phyloP scores from a whole-genome alignment of 495 filamentous ascomycete genomes.

The Friedmanniomyces endolithicus region DNA sequence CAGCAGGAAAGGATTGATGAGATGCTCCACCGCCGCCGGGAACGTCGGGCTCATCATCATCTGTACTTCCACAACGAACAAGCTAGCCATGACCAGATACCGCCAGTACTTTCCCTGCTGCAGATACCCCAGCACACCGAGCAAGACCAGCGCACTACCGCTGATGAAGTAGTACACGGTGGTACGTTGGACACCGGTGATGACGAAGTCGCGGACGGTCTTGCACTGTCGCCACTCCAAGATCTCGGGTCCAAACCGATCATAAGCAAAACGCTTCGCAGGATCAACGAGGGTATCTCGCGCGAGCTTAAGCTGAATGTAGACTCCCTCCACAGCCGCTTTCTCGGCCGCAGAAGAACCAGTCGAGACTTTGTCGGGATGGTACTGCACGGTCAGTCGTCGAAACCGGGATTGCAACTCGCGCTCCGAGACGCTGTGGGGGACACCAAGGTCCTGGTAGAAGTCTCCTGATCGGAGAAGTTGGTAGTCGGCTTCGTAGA shows the following conservation, averaged over 20 bases:
- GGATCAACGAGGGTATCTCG: slow-evolving; percentile 74
- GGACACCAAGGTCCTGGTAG: slow-evolving; percentile 61
- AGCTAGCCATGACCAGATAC: slow-evolving; percentile 56
- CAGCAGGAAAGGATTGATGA: slow-evolving; percentile 52
- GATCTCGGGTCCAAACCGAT: slow-evolving; percentile 69
- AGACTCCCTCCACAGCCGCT: slow-evolving; percentile 45
- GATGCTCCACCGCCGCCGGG: slow-evolving; percentile 40
- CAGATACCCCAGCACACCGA: slow-evolving; percentile 67
- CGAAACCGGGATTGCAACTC: slow-evolving; percentile 76
- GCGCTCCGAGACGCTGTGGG: slow-evolving; percentile 54
- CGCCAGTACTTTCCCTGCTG: slow-evolving; percentile 87
- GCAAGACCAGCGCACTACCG: slow-evolving; percentile 48
- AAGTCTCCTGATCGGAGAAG: slow-evolving; percentile 59
- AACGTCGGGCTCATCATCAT: slow-evolving; percentile 54
- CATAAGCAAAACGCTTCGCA: slow-evolving; percentile 77
- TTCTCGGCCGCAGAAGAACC: slow-evolving; percentile 29
- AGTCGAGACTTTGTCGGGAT: slow-evolving; percentile 68
- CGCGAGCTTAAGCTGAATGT: slow-evolving; percentile 68
- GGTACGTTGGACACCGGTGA: slow-evolving; percentile 45
- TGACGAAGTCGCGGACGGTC: slow-evolving; percentile 63
- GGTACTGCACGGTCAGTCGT: slow-evolving; percentile 67
- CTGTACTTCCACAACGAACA: slow-evolving; percentile 63
- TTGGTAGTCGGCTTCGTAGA: slow-evolving; percentile 83
- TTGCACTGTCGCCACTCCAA: slow-evolving; percentile 52
- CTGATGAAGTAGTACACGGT: slow-evolving; percentile 55